Percentiles rank a stretch among this genome's conserved stretches.
Conservation (phyloP, 73 alveolate genomes). For the Paramecium caudatum region DNA sequence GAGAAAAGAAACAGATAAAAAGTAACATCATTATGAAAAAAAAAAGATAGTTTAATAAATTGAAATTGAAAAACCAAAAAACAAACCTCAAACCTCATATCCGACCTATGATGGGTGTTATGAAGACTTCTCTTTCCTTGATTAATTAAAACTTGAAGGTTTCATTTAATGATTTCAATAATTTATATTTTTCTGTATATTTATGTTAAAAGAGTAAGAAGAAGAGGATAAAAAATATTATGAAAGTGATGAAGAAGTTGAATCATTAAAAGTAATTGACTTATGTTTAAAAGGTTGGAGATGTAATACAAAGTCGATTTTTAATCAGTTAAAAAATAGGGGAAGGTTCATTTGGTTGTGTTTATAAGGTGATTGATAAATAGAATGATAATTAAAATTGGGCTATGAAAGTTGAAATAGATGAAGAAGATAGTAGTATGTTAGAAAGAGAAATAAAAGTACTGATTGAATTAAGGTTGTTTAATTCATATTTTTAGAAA, state of each 20-base stretch:
- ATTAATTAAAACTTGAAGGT: too few species aligned
- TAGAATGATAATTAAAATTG: neutral
- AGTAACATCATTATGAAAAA: too few species aligned
- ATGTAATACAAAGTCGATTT: slow-evolving; percentile 29
- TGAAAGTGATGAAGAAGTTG: slow-evolving; percentile 23
- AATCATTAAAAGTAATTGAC: neutral
- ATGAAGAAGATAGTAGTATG: slow-evolving; percentile 16
- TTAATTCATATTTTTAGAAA: slow-evolving; percentile 1
- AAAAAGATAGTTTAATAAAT: too few species aligned
- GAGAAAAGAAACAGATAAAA: too few species aligned
- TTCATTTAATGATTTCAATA: too few species aligned
- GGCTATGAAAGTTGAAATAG: slow-evolving; percentile 60
- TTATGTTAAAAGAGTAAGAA: neutral
- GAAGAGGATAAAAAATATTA: slow-evolving; percentile 4
- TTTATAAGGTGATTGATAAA: slow-evolving; percentile 44
- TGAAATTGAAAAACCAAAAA: too few species aligned
- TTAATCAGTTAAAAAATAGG: slow-evolving; percentile 15
- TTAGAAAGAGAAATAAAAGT: slow-evolving; percentile 66
- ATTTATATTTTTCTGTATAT: too few species aligned
- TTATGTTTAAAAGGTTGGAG: slow-evolving; percentile 36
- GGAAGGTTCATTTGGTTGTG: slow-evolving; percentile 62
- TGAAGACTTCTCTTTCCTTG: too few species aligned
- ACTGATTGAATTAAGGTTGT: slow-evolving; percentile 40
- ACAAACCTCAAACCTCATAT: too few species aligned
- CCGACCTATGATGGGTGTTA: too few species aligned